A percentile compares a stretch with the other conserved stretches of the same genome.
Conservation (phyloP, 345 rosid genomes). For the Anacardium occidentale region DNA sequence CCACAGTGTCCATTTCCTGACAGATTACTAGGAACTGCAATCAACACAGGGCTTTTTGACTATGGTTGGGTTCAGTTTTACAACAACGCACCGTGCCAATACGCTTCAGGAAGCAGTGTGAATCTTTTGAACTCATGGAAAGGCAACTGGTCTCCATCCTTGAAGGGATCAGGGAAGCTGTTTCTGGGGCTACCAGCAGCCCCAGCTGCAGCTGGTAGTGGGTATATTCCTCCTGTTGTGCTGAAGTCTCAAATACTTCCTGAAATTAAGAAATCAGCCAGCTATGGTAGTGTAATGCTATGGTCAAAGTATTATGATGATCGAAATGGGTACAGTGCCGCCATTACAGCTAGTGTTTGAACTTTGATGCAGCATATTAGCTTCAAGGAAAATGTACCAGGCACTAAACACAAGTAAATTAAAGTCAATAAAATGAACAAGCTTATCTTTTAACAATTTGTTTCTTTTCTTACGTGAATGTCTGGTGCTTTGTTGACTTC, state of each 20-base stretch:
- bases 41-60: constrained; percentile 50
- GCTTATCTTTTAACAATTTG: not conserved
- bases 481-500: not conserved
- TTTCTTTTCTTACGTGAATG: not conserved
- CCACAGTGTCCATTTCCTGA: constrained; percentile 74
- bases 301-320: constrained; percentile 54
- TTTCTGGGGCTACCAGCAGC: constrained; percentile 66
- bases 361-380: not conserved
- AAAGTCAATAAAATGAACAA: too few species aligned
- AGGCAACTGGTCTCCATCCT: constrained; percentile 43
- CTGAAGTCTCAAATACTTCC: constrained; percentile 45
- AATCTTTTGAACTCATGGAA: constrained; percentile 50
- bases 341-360: constrained; percentile 36
- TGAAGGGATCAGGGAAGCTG: constrained; percentile 32
- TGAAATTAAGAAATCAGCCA: constrained; percentile 36
- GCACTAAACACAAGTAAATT: too few species aligned
- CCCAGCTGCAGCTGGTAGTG: constrained; percentile 51
- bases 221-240: constrained; percentile 44
- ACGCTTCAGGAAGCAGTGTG: constrained; percentile 29
- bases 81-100: constrained; percentile 61
- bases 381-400: not conserved
- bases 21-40: constrained; percentile 38
- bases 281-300: constrained; percentile 66
- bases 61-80: constrained; percentile 63
- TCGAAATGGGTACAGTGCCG: constrained; percentile 42